These are phyloP conservation scores for Cercospora sesami DNA, from an alignment of 2,329 filamentous ascomycete genomes.

Conservation along the genomic window DNA sequence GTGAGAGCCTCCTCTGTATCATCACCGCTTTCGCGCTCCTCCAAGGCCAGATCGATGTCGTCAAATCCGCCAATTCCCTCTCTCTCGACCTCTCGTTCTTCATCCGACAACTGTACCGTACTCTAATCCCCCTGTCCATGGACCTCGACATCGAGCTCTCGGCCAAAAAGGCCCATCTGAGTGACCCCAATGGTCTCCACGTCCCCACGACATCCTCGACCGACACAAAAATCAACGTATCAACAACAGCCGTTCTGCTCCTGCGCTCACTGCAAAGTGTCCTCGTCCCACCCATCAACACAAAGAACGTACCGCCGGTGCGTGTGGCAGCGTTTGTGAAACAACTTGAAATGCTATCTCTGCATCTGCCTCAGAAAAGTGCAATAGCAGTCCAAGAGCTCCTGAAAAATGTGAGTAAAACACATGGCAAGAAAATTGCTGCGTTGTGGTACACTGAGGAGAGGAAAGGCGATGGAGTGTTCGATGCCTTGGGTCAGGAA, in stretches of 20 bases:
- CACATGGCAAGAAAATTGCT: constrained; percentile 77
- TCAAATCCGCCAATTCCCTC: constrained; percentile 76
- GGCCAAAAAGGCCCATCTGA: constrained; percentile 70
- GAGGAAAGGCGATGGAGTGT: constrained; percentile 84
- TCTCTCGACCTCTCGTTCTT: constrained; percentile 95
- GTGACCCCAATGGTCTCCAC: constrained; percentile 54
- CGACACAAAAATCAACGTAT: constrained; percentile 77
- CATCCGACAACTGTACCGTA: constrained; percentile 87
- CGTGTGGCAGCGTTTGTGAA: constrained; percentile 92
- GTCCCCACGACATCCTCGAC: constrained; percentile 43
- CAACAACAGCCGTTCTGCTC: constrained; percentile 90
- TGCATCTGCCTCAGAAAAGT: constrained; percentile 91
- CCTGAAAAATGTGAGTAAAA: constrained; percentile 73
- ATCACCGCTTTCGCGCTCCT: constrained; percentile 96
- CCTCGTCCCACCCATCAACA: constrained; percentile 72
- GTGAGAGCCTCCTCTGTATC: constrained; percentile 88
- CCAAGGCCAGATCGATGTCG: constrained; percentile 80
- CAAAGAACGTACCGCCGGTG: constrained; percentile 74
- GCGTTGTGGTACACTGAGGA: constrained; percentile 96
- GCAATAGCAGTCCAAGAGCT: constrained; percentile 76
- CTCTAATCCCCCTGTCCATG: constrained; percentile 73
- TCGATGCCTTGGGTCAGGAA: constrained; percentile 69
- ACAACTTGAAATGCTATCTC: constrained; percentile 75
- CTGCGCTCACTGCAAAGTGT: constrained; percentile 81
- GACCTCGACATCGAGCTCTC: constrained; percentile 83